Conservation (phyloP, 2,329 filamentous ascomycete species). For the Decorospora gaudefroyi region DNA sequence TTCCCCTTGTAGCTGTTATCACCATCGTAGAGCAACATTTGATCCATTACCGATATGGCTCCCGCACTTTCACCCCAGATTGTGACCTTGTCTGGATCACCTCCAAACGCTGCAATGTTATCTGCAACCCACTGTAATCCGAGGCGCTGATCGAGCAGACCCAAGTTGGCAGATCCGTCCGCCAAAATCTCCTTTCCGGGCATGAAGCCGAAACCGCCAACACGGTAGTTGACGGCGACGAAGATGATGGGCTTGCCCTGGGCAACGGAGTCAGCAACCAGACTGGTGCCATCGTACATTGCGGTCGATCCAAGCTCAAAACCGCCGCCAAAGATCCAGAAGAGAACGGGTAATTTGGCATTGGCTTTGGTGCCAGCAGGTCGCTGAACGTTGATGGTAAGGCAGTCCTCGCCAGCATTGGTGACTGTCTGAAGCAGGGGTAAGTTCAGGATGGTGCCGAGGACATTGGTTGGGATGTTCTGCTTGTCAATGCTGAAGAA, state of each 20-base stretch:
- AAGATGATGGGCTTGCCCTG: conserved; percentile 70
- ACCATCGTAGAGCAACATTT: conserved; percentile 74
- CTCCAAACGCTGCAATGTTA: conserved; percentile 77
- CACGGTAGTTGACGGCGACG: conserved; percentile 77
- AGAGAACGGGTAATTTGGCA: conserved; percentile 53
- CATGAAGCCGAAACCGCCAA: conserved; percentile 75
- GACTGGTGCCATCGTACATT: conserved; percentile 50
- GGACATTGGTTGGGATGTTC: conserved; percentile 43
- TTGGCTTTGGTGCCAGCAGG: conserved; percentile 45
- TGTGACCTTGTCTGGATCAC: conserved; percentile 76
- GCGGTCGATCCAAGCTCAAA: conserved; percentile 47
- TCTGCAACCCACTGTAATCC: conserved; percentile 77
- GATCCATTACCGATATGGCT: conserved; percentile 72
- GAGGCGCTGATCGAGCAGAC: conserved; percentile 72
- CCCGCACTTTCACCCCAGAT: conserved; percentile 70
- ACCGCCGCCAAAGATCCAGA: conserved; percentile 55
- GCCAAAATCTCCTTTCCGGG: conserved; percentile 68
- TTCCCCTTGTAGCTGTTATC: conserved; percentile 75
- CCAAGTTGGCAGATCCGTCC: conserved; percentile 71
- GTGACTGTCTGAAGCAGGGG: conserved; percentile 47
- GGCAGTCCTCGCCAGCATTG: conserved; percentile 51
- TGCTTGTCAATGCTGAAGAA: conserved; percentile 57
- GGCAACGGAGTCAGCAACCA: conserved; percentile 50
- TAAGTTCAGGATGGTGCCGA: conserved; percentile 47
- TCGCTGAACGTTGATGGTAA: conserved; percentile 51